These are phyloP conservation scores for Aaosphaeria pasadenensis DNA, from an alignment of 2,329 filamentous ascomycete genomes.

Conservation along the genomic window DNA sequence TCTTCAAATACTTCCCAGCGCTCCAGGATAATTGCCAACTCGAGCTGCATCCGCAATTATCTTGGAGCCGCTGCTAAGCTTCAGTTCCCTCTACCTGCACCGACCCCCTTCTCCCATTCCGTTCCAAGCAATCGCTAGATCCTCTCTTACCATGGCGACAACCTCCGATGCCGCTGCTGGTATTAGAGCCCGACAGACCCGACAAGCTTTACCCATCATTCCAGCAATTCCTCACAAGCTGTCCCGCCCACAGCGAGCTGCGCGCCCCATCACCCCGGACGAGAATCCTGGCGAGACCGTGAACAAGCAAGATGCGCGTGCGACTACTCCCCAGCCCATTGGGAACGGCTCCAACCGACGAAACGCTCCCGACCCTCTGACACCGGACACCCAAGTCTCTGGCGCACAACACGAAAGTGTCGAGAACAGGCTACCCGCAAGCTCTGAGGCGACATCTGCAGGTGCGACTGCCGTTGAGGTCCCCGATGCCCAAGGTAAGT, in stretches of 20 bases:
- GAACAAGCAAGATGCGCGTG: neutral
- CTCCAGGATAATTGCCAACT: constrained; percentile 43
- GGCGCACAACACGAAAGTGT: constrained; percentile 9
- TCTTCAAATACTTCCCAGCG: constrained; percentile 17
- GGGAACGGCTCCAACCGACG: neutral
- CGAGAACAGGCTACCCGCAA: constrained; percentile 9
- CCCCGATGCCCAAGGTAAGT: no score
- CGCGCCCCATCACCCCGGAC: constrained; percentile 26
- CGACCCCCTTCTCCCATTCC: constrained; percentile 1
- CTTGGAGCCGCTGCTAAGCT: constrained; percentile 38
- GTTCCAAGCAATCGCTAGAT: neutral
- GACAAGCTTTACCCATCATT: constrained; percentile 29
- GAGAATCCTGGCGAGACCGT: constrained; percentile 17
- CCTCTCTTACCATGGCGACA: constrained; percentile 23
- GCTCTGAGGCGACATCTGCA: constrained; percentile 2
- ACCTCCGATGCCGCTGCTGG: constrained; percentile 21
- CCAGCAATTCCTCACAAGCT: constrained; percentile 38
- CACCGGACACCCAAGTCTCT: constrained; percentile 26
- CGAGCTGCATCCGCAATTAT: constrained; percentile 31
- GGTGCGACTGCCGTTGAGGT: no score
- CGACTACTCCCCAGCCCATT: no score
- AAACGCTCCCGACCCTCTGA: constrained; percentile 18
- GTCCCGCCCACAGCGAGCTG: constrained; percentile 19
- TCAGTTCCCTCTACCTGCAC: no score
- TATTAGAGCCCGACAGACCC: constrained; percentile 24